phyloP scores from a whole-genome alignment of 2,329 filamentous ascomycete genomes.

The Colletotrichum sojae region DNA sequence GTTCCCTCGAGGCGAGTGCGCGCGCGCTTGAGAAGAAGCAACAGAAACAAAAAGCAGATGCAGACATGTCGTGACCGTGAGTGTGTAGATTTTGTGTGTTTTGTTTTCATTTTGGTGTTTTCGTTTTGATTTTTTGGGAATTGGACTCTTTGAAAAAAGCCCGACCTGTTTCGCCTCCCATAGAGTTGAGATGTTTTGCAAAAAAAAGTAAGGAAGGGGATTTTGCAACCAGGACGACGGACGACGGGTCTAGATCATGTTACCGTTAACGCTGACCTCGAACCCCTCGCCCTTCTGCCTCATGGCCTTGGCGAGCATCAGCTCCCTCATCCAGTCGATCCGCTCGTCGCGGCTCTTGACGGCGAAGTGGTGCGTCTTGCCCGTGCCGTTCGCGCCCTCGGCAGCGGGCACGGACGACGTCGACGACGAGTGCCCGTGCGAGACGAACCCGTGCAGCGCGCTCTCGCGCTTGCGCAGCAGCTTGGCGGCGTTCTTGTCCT shows the following conservation, averaged over 20 bases:
- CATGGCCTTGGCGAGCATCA: constrained; percentile 91
- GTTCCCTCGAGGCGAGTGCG: constrained; percentile 4
- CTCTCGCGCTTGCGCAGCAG: constrained; percentile 70
- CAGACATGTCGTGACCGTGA: constrained; percentile 13
- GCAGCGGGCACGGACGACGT: constrained; percentile 45
- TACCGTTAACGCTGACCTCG: constrained; percentile 86
- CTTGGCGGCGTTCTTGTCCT: constrained; percentile 65
- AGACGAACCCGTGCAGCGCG: constrained; percentile 51
- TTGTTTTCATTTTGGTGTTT: background rate
- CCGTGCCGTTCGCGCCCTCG: constrained; percentile 71
- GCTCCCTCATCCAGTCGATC: constrained; percentile 97
- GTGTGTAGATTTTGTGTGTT: constrained; percentile 1
- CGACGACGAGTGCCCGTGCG: constrained; percentile 43
- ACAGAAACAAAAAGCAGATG: background rate
- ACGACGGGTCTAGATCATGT: constrained; percentile 70
- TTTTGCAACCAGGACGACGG: constrained; percentile 6
- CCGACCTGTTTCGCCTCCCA: constrained; percentile 5
- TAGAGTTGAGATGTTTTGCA: constrained; percentile 17
- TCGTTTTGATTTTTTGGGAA: background rate
- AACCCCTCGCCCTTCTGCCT: constrained; percentile 88
- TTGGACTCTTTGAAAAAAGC: background rate
- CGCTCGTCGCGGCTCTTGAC: constrained; percentile 89
- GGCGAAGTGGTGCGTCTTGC: constrained; percentile 94
- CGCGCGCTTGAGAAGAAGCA: constrained; percentile 14
- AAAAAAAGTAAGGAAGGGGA: constrained; percentile 24